Percentiles rank a stretch among this genome's conserved stretches.
phyloP scores from a whole-genome alignment of 2,329 filamentous ascomycete species.

The Ciborinia camelliae region DNA sequence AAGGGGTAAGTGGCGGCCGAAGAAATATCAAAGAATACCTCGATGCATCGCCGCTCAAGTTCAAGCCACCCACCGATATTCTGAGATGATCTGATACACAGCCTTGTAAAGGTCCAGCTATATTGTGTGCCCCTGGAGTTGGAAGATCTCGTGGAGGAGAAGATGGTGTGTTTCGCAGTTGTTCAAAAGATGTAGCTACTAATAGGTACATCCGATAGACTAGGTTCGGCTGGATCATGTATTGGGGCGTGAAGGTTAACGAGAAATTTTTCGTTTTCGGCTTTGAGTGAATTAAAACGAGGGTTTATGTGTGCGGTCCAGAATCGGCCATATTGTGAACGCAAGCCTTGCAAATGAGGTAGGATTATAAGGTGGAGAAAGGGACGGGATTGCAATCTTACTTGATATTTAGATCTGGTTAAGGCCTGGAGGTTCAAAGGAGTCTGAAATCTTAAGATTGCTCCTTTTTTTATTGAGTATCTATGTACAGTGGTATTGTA shows the following conservation, averaged over 20 bases:
- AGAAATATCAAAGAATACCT: neutral
- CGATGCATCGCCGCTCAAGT: neutral
- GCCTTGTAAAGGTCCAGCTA: neutral
- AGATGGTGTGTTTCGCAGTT: neutral
- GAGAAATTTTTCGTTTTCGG: neutral
- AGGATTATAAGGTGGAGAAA: neutral
- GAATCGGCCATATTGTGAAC: neutral
- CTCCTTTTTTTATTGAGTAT: neutral
- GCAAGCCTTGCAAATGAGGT: neutral
- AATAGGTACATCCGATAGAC: neutral
- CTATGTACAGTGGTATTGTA: neutral
- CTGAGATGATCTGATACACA: neutral
- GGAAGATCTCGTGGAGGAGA: neutral
- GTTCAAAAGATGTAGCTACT: neutral
- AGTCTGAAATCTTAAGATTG: neutral
- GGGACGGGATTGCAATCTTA: neutral
- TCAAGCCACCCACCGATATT: neutral
- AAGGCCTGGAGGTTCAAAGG: neutral
- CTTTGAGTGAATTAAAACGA: neutral
- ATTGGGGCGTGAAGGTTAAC: neutral
- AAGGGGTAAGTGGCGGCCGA: no score
- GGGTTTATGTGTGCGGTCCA: neutral
- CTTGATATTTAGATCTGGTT: neutral
- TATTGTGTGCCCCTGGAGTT: neutral
- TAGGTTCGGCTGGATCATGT: no score